Evolutionary conservation across 257 asterid species (phyloP), one percentile per base, ranked within the genome.

Genomic region (Nicotiana paniculata): DNA sequence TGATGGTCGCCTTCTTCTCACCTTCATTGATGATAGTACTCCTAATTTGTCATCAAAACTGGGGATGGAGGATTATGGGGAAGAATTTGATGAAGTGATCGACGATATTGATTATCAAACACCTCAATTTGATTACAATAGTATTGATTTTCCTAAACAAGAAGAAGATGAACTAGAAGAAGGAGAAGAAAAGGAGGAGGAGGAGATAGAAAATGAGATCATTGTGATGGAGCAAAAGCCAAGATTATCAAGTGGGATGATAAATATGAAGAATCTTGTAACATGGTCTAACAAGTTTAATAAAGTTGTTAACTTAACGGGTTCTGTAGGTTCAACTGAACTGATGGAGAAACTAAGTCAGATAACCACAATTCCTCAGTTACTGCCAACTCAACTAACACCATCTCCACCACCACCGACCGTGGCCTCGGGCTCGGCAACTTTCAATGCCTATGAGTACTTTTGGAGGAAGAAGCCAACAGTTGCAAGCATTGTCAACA

Each of bases 1-100:
- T 7, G 86, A 90, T 16, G 99, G 99, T 39, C 92, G 97, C 32
- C 98, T 96, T 67, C 89, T 90, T 57, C 83, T 96, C 65, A 91
- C 89, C 64, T 32, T 92, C 48, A 57, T 87, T 57, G 85, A 82
- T 79, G 26, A 77, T 24, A 15, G 5, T 13, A 21, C 64, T 46
- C 17, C n/a, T 3, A 43, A 8, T 51, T 75, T 5, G 15, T 51
- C 79, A 48, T 51, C 37, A 51, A 61, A 75, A 8, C 2, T 9
- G 12, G 86, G 46, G 53, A 53, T 68, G 21, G 83, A 51, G 51
- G 68, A 61, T 6, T 67, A 72, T 5, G 80, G 15, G 26, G 89
- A 89, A 6, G 91, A 79, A 3, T 62, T 82, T 26, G 70, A 79
- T 48, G 35, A 55, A 15, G 75, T 82, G 83, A 83, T 85, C 1